A percentile compares a stretch with the other conserved stretches of the same genome.
Evolutionary conservation across 768 basidiomycete species (phyloP).

Genomic region (Sporobolomyces phaffii): DNA sequence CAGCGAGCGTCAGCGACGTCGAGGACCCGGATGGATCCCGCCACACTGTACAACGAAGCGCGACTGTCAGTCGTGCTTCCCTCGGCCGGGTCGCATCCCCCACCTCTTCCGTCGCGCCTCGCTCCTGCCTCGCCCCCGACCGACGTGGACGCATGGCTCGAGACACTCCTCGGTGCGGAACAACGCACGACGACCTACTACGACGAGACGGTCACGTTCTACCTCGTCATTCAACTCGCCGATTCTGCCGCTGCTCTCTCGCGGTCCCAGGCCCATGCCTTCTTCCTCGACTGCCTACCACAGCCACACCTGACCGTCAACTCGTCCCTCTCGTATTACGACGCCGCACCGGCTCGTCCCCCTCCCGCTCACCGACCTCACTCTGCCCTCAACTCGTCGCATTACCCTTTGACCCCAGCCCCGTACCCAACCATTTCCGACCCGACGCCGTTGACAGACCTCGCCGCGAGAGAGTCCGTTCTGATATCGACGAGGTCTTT

Average conservation of each 20-base stretch:
- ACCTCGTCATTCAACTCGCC: conserved; percentile 4
- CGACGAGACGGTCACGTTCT: neutral
- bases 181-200: neutral
- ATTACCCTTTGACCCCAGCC: conserved; percentile 2
- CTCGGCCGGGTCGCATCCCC: neutral
- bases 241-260: neutral
- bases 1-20: neutral
- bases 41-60: neutral
- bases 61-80: neutral
- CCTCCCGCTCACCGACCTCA: neutral
- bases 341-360: neutral
- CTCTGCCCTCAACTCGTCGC: neutral
- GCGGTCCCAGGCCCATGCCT: conserved; percentile 1
- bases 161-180: neutral
- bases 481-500: neutral
- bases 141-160: conserved; percentile 6
- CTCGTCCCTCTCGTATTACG: conserved; percentile 12
- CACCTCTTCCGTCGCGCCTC: neutral
- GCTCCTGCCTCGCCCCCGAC: neutral
- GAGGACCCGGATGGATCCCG: neutral
- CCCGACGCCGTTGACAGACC: neutral
- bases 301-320: conserved; percentile 10
- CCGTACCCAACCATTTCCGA: neutral
- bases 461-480: neutral
- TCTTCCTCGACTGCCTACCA: conserved; percentile 1